These are phyloP conservation scores for Nakazawaea siamensis DNA, from an alignment of 805 yeast genomes.

Conservation along the genomic window DNA sequence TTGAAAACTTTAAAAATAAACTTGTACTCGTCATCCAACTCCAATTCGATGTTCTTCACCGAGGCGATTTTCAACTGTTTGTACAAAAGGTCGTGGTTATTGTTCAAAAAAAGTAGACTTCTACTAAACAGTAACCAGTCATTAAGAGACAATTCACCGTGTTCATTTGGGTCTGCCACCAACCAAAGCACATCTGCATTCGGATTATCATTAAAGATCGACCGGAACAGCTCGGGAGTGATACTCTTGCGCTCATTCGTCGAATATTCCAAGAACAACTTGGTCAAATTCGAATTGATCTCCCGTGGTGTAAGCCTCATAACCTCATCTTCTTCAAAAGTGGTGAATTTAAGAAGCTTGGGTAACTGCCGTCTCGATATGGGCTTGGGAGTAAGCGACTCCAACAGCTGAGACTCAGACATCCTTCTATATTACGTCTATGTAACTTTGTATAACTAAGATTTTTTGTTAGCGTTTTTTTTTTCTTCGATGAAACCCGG, in stretches of 20 bases:
- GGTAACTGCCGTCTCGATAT: constrained; percentile 6
- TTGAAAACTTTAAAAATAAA: constrained; percentile 47
- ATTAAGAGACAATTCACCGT: constrained; percentile 56
- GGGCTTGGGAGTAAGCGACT: constrained; percentile 6
- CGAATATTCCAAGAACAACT: constrained; percentile 8
- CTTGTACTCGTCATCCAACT: constrained; percentile 32
- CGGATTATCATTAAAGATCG: constrained; percentile 2
- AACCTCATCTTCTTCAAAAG: constrained; percentile 10
- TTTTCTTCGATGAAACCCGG: no score
- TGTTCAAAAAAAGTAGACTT: constrained; percentile 34
- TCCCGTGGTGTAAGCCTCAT: constrained; percentile 4
- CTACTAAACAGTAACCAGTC: constrained; percentile 75
- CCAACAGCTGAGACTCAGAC: constrained; percentile 1
- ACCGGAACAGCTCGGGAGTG: constrained; percentile 4
- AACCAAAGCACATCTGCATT: constrained; percentile 62
- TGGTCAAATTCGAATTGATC: constrained; percentile 8
- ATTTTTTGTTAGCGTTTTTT: no score
- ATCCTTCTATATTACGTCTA: no score
- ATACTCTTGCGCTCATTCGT: constrained; percentile 3
- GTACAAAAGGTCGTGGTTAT: constrained; percentile 22
- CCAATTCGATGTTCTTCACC: constrained; percentile 12
- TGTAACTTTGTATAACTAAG: no score
- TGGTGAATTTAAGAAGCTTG: constrained; percentile 9
- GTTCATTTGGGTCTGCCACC: constrained; percentile 65
- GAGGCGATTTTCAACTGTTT: constrained; percentile 8